Base-by-base conservation (phyloP, 768 basidiomycete species). In the Inosperma sp. region DNA sequence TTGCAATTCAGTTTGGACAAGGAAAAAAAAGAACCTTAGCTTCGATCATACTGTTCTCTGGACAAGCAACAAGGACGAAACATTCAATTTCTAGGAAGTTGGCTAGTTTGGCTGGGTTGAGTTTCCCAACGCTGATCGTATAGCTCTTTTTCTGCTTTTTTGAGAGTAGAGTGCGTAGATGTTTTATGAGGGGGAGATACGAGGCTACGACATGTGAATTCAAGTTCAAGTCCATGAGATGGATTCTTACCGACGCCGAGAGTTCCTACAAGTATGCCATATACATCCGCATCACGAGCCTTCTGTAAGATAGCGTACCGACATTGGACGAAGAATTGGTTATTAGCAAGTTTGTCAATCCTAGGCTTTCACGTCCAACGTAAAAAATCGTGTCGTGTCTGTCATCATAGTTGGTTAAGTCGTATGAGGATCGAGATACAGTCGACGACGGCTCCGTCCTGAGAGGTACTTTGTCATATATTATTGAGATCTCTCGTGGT, bases 41-140 rank as follows among this genome's bases (percentile, higher is more conserved):
- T 17, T 89, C 87, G 29, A 86, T 73, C 21, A 97, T 63, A 46
- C 86, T 89, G 58, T 95, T 95, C 65, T 99, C 94, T 0, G 86
- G 87, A 66, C 96, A 99, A 2, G 94, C 94, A 3, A 96, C 89
- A 51, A 96, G 76, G 14, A 97, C 86, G 61, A 93, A 98, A 60
- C 93, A 95, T 62, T 97, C 95, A 42, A 99, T 85, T 65, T 97
- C 94, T 61, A 88, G 78, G 65, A 97, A 98, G 67, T 98, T 99
- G 7, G 85, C 95, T 17, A 98, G 77, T 61, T 98, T 98, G 6
- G 93, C 80, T 0, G 96, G 94, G 58, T 91, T 96, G 40, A 96
- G 79, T 67, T 95, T 93, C 30, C 96, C 95, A 0, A 99, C 94
- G 47, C 84, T 88, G 57, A 99, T 82, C 2, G 95, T 97, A 68